Conservation (phyloP, 306 rosid genomes). For the Senna siamea region DNA sequence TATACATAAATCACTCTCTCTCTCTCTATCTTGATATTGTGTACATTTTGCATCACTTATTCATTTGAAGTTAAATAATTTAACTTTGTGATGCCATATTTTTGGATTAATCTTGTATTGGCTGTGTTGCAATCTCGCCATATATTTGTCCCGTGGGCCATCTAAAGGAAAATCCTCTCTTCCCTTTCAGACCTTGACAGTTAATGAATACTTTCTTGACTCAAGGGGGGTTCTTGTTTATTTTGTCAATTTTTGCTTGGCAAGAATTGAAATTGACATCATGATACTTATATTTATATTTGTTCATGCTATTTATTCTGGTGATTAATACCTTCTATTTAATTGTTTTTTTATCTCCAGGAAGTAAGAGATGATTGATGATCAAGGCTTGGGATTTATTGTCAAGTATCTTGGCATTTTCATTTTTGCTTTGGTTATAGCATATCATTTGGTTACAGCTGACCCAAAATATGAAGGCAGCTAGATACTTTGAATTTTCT, state of each 20-base stretch:
- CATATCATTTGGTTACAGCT: conserved; percentile 11
- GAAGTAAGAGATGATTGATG: conserved; percentile 22
- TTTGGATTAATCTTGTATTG: background rate
- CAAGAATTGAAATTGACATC: background rate
- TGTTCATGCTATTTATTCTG: background rate
- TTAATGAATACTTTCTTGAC: background rate
- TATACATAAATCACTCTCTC: no score
- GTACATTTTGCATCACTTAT: no score
- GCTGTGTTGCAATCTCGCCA: no score
- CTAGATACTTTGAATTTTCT: conserved; percentile 3
- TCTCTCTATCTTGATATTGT: no score
- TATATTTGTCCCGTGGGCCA: no score
- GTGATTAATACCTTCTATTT: background rate
- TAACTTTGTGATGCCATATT: background rate
- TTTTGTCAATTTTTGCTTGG: background rate
- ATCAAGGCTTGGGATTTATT: conserved; percentile 22
- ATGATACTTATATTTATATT: background rate
- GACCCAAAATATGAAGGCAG: conserved; percentile 25
- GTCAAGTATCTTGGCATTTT: conserved; percentile 12
- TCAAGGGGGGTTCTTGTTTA: no score
- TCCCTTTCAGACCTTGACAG: background rate
- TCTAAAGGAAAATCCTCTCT: no score
- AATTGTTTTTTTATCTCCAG: background rate
- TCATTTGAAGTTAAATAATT: no score
- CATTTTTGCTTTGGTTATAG: conserved; percentile 29